Conservation (phyloP, 2,329 filamentous ascomycete species). For the Raffaelea arxii region DNA sequence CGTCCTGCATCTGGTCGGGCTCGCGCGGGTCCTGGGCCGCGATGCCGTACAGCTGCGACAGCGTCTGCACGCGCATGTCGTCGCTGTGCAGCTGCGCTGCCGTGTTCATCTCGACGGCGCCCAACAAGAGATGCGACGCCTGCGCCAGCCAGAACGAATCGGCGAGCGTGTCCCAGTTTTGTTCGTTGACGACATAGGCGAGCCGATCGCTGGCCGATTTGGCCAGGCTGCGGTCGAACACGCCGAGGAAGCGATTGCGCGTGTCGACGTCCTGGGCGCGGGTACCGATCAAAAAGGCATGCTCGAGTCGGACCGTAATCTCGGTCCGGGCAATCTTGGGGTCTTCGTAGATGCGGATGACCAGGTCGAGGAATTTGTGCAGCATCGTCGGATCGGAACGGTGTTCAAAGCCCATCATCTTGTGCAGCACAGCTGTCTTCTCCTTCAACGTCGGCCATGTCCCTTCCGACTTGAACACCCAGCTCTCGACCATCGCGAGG, state of each 20-base stretch:
- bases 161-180: slow-evolving; percentile 93
- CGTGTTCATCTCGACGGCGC: slow-evolving; percentile 79
- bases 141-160: slow-evolving; percentile 98
- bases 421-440: slow-evolving; percentile 97
- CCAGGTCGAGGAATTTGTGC: slow-evolving; percentile 87
- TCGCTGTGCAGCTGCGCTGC: slow-evolving; percentile 68
- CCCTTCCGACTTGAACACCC: slow-evolving; percentile 93
- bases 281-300: slow-evolving; percentile 93
- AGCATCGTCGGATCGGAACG: slow-evolving; percentile 75
- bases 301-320: slow-evolving; percentile 92
- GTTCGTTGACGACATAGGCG: slow-evolving; percentile 78
- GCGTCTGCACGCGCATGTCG: slow-evolving; percentile 70
- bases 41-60: slow-evolving; percentile 62
- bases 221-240: slow-evolving; percentile 93
- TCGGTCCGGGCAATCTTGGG: slow-evolving; percentile 92
- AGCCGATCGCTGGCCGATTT: slow-evolving; percentile 82
- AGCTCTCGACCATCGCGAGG: slow-evolving; percentile 82
- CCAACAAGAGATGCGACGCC: slow-evolving; percentile 84
- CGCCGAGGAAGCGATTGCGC: slow-evolving; percentile 92
- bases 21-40: slow-evolving; percentile 61
- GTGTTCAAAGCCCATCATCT: slow-evolving; percentile 94
- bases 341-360: slow-evolving; percentile 97
- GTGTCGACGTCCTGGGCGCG: slow-evolving; percentile 90
- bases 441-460: slow-evolving; percentile 97
- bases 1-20: slow-evolving; percentile 65